Conservation (phyloP, 169 alveolate genomes). For the Plasmodium yoelii region DNA sequence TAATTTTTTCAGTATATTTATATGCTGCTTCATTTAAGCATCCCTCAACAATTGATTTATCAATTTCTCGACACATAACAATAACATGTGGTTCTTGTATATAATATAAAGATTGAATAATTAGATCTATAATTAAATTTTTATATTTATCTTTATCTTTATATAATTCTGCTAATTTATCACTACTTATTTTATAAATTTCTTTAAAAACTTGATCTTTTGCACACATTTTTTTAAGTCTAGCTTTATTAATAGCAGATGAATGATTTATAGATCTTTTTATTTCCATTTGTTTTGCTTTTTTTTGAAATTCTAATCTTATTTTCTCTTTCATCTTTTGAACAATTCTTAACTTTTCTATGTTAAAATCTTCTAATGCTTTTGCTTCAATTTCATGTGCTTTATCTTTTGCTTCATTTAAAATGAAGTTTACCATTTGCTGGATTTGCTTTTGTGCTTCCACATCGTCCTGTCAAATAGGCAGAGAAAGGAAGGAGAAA, state of each 20-base stretch:
- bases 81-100: constrained; percentile 88
- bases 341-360: constrained; percentile 92
- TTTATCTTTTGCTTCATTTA: constrained; percentile 95
- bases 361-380: constrained; percentile 93
- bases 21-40: constrained; percentile 85
- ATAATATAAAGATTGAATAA: constrained; percentile 83
- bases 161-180: constrained; percentile 83
- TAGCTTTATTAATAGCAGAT: constrained; percentile 90
- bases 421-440: constrained; percentile 95
- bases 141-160: constrained; percentile 83
- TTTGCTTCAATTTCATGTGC: constrained; percentile 94
- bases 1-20: constrained; percentile 83
- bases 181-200: constrained; percentile 83
- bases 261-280: constrained; percentile 90
- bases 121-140: constrained; percentile 82
- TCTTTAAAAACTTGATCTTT: constrained; percentile 87
- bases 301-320: constrained; percentile 85
- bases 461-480: constrained; percentile 89
- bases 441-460: constrained; percentile 94
- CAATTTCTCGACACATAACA: constrained; percentile 90
- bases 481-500: not conserved
- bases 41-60: constrained; percentile 86
- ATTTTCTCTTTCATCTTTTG: constrained; percentile 93
- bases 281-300: constrained; percentile 85
- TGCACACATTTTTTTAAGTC: constrained; percentile 90